Evolutionary conservation across 192 early-diverging fungal species (phyloP).

Genomic region (Blastocladiella britannica): DNA sequence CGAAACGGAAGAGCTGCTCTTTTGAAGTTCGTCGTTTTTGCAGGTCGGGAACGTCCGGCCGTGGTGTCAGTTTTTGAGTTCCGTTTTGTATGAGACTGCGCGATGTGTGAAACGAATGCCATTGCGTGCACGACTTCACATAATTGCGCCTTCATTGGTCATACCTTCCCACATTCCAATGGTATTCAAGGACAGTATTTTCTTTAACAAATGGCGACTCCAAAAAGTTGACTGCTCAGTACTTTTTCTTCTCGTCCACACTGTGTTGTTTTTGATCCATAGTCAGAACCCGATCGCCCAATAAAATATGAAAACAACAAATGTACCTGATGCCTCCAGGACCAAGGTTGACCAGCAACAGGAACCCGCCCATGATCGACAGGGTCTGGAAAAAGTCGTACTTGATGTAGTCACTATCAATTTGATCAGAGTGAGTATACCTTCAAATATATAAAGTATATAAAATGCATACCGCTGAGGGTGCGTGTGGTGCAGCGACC

Average conservation of each 20-base stretch:
- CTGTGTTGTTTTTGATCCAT: not conserved
- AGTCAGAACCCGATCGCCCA: not conserved
- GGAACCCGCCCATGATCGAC: constrained; percentile 85
- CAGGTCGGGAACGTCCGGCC: no score
- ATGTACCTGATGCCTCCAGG: constrained; percentile 46
- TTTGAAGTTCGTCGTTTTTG: no score
- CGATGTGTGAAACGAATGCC: no score
- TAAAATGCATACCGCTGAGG: constrained; percentile 27
- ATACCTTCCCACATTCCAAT: no score
- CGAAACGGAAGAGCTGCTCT: no score
- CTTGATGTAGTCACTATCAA: constrained; percentile 60
- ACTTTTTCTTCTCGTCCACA: not conserved
- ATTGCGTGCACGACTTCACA: no score
- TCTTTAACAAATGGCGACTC: no score
- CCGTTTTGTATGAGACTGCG: no score
- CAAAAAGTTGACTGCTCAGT: no score
- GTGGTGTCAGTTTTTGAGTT: no score
- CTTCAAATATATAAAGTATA: not conserved
- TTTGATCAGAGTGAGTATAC: constrained; percentile 2
- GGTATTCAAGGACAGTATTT: no score
- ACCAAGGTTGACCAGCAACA: constrained; percentile 78
- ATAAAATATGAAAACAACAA: not conserved
- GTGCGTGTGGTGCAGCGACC: constrained; percentile 61
- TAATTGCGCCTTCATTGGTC: no score
- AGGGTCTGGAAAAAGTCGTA: constrained; percentile 98